Evolutionary conservation across 129 eudicot genomes (phyloP).

Genomic region (Mikania micrantha): DNA sequence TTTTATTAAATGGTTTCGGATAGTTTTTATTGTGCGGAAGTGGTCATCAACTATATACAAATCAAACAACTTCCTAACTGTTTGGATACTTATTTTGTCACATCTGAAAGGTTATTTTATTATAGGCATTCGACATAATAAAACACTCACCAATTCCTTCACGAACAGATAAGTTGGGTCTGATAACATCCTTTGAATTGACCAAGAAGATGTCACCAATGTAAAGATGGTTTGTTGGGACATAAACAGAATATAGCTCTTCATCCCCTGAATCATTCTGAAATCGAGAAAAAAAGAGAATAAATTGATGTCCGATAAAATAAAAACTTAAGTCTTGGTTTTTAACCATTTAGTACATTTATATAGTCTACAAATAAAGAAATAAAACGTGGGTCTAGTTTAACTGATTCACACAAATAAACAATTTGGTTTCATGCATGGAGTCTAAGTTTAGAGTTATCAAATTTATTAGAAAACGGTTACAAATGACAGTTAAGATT

Average conservation of each 20-base stretch:
- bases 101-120: neutral
- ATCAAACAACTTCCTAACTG: neutral
- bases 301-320: neutral
- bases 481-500: neutral
- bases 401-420: neutral
- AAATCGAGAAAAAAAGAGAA: neutral
- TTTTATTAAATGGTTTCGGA: neutral
- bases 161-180: slow-evolving; percentile 72
- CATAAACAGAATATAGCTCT: slow-evolving; percentile 72
- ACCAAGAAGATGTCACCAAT: slow-evolving; percentile 71
- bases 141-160: slow-evolving; percentile 70
- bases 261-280: slow-evolving; percentile 53
- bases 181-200: slow-evolving; percentile 58
- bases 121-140: neutral
- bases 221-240: slow-evolving; percentile 84
- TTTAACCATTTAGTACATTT: neutral
- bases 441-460: neutral
- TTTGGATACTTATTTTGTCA: neutral
- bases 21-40: neutral
- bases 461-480: neutral
- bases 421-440: neutral
- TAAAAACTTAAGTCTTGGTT: neutral
- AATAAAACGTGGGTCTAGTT: neutral
- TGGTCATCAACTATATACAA: neutral
- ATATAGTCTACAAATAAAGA: neutral